Percentiles rank a stretch among this genome's conserved stretches.
These are phyloP conservation scores for Fusarium ramigenum DNA, from an alignment of 2,329 filamentous ascomycete species.

Conservation along the genomic window DNA sequence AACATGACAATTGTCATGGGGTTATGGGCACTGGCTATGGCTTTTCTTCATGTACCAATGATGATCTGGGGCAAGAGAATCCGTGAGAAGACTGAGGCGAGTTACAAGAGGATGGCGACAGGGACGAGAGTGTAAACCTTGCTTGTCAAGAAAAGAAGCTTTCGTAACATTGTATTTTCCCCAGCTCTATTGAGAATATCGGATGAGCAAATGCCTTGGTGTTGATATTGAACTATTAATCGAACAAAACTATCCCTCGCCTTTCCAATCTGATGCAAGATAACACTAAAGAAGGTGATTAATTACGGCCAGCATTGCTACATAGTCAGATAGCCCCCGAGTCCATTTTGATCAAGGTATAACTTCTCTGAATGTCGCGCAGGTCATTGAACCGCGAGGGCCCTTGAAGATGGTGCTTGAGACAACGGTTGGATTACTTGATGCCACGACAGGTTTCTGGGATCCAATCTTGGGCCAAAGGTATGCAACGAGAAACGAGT, in stretches of 20 bases:
- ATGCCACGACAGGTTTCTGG: too few species aligned
- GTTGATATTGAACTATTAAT: accelerated
- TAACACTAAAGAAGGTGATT: too few species aligned
- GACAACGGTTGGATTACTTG: too few species aligned
- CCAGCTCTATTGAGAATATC: too few species aligned
- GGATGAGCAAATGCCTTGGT: not conserved
- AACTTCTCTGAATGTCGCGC: too few species aligned
- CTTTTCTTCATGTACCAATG: constrained; percentile 11
- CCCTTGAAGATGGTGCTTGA: too few species aligned
- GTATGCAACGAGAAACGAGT: too few species aligned
- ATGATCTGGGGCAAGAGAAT: constrained; percentile 19
- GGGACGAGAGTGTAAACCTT: not conserved
- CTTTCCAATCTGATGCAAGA: not conserved
- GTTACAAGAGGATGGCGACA: constrained; percentile 10
- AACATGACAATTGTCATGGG: constrained; percentile 27
- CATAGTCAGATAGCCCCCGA: too few species aligned
- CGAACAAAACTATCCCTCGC: accelerated
- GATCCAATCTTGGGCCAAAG: too few species aligned
- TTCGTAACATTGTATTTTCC: not conserved
- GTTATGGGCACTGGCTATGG: constrained; percentile 3
- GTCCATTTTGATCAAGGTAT: too few species aligned
- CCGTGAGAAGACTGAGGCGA: constrained; percentile 5
- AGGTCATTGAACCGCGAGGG: too few species aligned
- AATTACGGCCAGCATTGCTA: too few species aligned
- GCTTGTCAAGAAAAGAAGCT: not conserved